phyloP scores from a whole-genome alignment of 805 yeast species.

The Candida ascalaphidarum region DNA sequence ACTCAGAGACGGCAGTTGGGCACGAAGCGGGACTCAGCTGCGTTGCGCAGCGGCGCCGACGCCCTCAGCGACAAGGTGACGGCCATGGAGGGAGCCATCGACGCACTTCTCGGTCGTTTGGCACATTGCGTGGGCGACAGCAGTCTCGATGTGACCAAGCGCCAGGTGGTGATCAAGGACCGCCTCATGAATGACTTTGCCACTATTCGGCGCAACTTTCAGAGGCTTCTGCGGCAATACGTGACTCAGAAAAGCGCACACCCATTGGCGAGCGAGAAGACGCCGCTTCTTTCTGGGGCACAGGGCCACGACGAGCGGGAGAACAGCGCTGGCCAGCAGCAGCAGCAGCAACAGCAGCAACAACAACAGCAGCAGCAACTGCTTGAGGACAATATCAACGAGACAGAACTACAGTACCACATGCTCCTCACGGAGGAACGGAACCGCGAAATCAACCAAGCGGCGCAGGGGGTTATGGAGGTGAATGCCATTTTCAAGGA shows the following conservation, averaged over 20 bases:
- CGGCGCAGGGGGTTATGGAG: conserved; percentile 73
- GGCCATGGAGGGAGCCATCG: conserved; percentile 23
- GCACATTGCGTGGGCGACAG: conserved; percentile 15
- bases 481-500: conserved; percentile 82
- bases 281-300: conserved; percentile 35
- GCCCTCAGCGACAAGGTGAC: conserved; percentile 20
- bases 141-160: conserved; percentile 24
- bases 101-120: conserved; percentile 17
- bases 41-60: conserved; percentile 28
- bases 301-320: too few species aligned
- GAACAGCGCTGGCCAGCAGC: conserved; percentile 8
- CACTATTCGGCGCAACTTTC: conserved; percentile 38
- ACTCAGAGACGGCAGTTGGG: conserved; percentile 44
- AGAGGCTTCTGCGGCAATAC: conserved; percentile 36
- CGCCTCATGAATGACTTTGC: conserved; percentile 50
- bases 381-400: conserved; percentile 33
- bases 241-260: conserved; percentile 34
- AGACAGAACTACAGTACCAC: conserved; percentile 54
- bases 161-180: conserved; percentile 37
- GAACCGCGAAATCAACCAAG: conserved; percentile 60
- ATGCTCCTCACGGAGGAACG: conserved; percentile 60
- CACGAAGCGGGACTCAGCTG: conserved; percentile 36
- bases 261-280: conserved; percentile 18
- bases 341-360: conserved; percentile 20
- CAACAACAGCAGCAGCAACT: conserved; percentile 22